Evolutionary conservation across 306 rosid species (phyloP).

Genomic region (Chamaecrista fasciculata): DNA sequence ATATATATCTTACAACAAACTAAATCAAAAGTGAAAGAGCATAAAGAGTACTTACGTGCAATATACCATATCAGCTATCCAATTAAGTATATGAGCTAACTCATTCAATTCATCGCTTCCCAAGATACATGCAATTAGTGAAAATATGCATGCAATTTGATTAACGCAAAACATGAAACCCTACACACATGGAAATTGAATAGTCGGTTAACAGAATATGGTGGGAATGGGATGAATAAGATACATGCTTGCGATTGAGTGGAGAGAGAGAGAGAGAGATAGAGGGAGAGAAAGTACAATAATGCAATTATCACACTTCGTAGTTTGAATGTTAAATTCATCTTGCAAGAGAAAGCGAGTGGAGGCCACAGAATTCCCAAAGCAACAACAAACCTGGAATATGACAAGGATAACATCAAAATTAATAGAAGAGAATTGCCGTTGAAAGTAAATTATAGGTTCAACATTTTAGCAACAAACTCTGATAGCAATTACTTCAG

Average conservation of each 20-base stretch:
- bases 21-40: not conserved
- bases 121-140: not conserved
- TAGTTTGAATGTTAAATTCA: constrained; percentile 86
- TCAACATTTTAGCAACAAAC: no score
- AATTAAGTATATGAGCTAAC: not conserved
- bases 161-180: not conserved
- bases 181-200: no score
- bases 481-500: no score
- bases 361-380: constrained; percentile 88
- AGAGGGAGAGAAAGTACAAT: constrained; percentile 55
- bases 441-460: no score
- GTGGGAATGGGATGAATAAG: not conserved
- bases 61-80: constrained; percentile 34
- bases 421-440: not conserved
- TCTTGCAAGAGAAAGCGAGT: constrained; percentile 92
- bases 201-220: no score
- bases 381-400: constrained; percentile 80
- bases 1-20: no score
- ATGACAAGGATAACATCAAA: constrained; percentile 13
- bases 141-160: not conserved
- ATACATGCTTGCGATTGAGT: not conserved
- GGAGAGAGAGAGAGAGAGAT: not conserved
- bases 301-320: constrained; percentile 88
- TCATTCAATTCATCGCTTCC: not conserved
- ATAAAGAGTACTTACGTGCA: constrained; percentile 66